Base-by-base conservation (phyloP, 1,284 basidiomycete species). In the Prillingera fragicola region DNA sequence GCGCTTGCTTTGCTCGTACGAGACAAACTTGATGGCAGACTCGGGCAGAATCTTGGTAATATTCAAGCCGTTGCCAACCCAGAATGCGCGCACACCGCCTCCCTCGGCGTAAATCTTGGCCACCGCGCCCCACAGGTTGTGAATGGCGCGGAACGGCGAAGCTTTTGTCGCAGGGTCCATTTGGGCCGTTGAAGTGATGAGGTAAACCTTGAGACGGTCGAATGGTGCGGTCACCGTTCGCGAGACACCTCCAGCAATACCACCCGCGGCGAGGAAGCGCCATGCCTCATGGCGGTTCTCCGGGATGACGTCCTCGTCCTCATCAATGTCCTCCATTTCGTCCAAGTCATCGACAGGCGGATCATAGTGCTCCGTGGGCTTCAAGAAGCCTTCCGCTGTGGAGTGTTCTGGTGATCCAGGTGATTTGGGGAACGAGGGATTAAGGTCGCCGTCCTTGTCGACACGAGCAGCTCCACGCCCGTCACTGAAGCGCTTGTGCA, bases 21-120 rank as follows among this genome's bases (percentile, higher is more conserved):
- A 73, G 58, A 95, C 82, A 73, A 99, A 99, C 72, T 97, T 99
- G 79, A 98, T 97, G 15, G 95, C 95, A 33, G 86, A 91, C 74
- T 97, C 92, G 24, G 85, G 94, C 57, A 97, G 87, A 56, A 98
- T 96, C 75, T 98, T 98, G 43, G 83, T 78, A 17, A 72, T 67
- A 49, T 72, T 73, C 41, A 80, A 56, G 4, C 78, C 77, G 56
- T 79, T 79, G 18, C 78, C 78, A 5, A 78, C 88, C 94, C 95
- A 99, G 69, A 98, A 99, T 3, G 85, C 88, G 34, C 82, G 76
- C 13, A 96, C 58, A 4, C 95, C 77, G 2, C 76, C 92, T 15
- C 90, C 90, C 67, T 90, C 84, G 3, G 78, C 73, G 69, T 92
- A 95, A 60, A 96, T 87, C 48, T 81, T 79, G 22, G 74, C 71